Evolutionary conservation across 192 early-diverging fungal species (phyloP), one percentile per base, ranked within the genome.

Genomic region (Coemansia sp.): DNA sequence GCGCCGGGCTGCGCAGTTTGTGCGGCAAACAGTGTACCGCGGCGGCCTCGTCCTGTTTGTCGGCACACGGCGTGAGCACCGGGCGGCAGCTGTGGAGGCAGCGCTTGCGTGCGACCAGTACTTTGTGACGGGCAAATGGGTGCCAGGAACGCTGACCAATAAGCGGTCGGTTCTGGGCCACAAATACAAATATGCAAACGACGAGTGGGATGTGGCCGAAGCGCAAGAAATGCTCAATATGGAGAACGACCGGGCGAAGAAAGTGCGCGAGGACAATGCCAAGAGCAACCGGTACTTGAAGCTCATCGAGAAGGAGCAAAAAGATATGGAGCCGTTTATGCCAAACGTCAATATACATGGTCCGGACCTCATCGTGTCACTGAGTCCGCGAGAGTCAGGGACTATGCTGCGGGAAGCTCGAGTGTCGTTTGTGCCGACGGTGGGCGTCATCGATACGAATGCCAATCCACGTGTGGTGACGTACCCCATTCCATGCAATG

Each of bases 401-500:
- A 87, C 88, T 57, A 93, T 90, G n/a, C 85, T 93, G 53, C 71
- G 86, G 50, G 96, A 98, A 62, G 86, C 92, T 5, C 84, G 87
- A 43, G 69, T 85, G 27, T 68, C 83, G 63, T 86, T 90, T 61
- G 89, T 98, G 29, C 96, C 96, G 22, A 90, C 94, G 7, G 87
- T 98, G 49, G 93, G 91, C 43, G 83, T 98, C 56, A 86, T 91
- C 37, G 96, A 98, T 70, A 95, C 94, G 22, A 92, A 98, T 81
- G 90, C 87, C 70, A 88, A 96, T 72, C 94, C 96, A 32, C 77
- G 85, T 12, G 63, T 66, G 7, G 93, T 97, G 29, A 89, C 91
- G 2, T 98, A 96, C 72, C 90, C 94, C 15, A 92, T 98, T 38
- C 93, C 96, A 1, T 94, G 90, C 53, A 98, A 98, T 73, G 96